Conservation (phyloP, 306 rosid genomes). For the Ceratonia siliqua region DNA sequence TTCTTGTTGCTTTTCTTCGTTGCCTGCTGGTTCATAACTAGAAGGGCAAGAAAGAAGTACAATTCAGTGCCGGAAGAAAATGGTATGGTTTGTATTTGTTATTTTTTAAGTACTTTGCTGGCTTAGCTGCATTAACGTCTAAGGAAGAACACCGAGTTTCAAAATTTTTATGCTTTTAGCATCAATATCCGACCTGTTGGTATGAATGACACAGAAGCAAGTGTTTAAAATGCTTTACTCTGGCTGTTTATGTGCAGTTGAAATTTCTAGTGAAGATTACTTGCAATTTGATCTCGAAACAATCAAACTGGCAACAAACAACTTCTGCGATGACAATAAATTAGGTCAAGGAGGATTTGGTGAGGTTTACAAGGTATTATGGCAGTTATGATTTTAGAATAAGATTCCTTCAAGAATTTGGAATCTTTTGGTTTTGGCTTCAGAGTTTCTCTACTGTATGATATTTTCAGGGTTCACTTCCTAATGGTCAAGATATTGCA, state of each 20-base stretch:
- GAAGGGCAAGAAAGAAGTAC: slow-evolving; percentile 11
- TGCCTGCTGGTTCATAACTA: slow-evolving; percentile 19
- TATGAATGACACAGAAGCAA: not conserved
- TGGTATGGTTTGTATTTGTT: slow-evolving; percentile 15
- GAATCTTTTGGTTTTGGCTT: not conserved
- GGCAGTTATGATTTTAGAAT: not conserved
- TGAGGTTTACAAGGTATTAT: slow-evolving; percentile 54
- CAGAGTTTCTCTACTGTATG: not conserved
- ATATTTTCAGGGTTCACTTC: slow-evolving; percentile 41
- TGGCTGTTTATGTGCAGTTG: slow-evolving; percentile 20
- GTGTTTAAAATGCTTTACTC: not conserved
- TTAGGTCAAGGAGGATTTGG: slow-evolving; percentile 65
- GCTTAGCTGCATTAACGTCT: not conserved
- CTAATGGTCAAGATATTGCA: slow-evolving; percentile 38
- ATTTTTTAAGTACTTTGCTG: not conserved
- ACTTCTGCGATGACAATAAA: slow-evolving; percentile 42
- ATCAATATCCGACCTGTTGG: not conserved
- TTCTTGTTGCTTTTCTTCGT: not conserved
- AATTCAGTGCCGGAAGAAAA: slow-evolving; percentile 9
- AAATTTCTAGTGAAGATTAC: slow-evolving; percentile 31
- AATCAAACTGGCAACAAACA: slow-evolving; percentile 45
- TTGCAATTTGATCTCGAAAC: slow-evolving; percentile 49
- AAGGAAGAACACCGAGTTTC: not conserved
- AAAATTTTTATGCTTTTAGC: not conserved
- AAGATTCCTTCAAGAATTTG: not conserved